Conservation (phyloP, 2,329 filamentous ascomycete species). For the Alternaria brassicae region DNA sequence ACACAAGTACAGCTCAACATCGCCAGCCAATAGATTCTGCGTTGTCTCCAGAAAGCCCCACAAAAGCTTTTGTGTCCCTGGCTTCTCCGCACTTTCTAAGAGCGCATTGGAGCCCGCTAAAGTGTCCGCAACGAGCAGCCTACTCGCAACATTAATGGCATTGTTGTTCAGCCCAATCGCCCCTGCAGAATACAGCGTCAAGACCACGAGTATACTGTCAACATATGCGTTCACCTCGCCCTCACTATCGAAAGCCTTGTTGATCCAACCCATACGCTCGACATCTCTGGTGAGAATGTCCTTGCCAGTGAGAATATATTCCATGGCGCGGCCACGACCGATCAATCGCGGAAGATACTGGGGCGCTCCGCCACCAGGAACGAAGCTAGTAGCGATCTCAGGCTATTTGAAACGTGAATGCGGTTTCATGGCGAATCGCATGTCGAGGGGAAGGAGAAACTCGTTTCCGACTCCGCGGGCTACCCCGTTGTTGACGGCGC, state of each 20-base stretch:
- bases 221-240: too few relatives aligned
- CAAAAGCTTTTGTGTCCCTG: too few relatives aligned
- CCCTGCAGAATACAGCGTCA: too few relatives aligned
- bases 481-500: too few relatives aligned
- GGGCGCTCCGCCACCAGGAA: not conserved
- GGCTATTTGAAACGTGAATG: not conserved
- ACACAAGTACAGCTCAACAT: not conserved
- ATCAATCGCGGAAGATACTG: not conserved
- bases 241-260: not conserved
- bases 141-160: too few relatives aligned
- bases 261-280: not conserved
- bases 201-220: too few relatives aligned
- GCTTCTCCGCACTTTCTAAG: too few relatives aligned
- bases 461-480: too few relatives aligned
- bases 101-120: too few relatives aligned
- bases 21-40: not conserved
- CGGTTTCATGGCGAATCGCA: not conserved
- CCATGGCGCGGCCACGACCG: not conserved
- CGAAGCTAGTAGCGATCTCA: not conserved
- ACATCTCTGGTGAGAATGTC: not conserved
- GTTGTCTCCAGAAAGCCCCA: not conserved
- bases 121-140: too few relatives aligned
- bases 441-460: not conserved
- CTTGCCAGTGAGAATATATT: not conserved
- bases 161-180: too few relatives aligned